phyloP scores from a whole-genome alignment of 2,329 filamentous ascomycete species.

The Grosmannia huntii region DNA sequence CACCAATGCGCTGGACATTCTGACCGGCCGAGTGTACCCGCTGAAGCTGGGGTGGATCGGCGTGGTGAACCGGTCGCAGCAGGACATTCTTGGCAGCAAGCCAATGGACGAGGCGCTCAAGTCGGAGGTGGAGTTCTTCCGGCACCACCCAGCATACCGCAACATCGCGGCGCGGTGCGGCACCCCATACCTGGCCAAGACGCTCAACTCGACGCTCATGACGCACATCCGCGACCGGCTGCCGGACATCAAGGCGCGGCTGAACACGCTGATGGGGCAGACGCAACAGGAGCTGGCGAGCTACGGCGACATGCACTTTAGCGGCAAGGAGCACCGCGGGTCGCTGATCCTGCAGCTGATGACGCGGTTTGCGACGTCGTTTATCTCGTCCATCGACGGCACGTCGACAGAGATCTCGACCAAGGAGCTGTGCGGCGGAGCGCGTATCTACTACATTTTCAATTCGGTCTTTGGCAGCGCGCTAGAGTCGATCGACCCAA shows the following conservation, averaged over 20 bases:
- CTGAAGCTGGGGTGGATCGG: conserved; percentile 96
- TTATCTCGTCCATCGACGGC: conserved; percentile 97
- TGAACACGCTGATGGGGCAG: conserved; percentile 99
- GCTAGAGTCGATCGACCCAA: conserved; percentile 90
- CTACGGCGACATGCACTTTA: conserved; percentile 96
- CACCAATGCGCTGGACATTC: conserved; percentile 94
- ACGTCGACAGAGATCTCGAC: conserved; percentile 98
- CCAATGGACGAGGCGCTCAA: conserved; percentile 85
- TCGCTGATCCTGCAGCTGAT: conserved; percentile 93
- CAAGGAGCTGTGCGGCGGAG: conserved; percentile 90
- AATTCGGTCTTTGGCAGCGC: conserved; percentile 98
- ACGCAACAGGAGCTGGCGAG: conserved; percentile 96
- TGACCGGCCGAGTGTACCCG: conserved; percentile 94
- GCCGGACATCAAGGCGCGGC: conserved; percentile 92
- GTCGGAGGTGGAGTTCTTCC: conserved; percentile 89
- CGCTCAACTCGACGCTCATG: conserved; percentile 91
- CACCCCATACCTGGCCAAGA: conserved; percentile 88
- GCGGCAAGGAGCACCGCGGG: conserved; percentile 89
- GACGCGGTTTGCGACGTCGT: conserved; percentile 95
- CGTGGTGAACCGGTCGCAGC: conserved; percentile 93
- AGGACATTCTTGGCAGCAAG: conserved; percentile 94
- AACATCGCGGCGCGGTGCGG: conserved; percentile 92
- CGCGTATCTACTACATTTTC: conserved; percentile 97
- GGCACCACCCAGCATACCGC: conserved; percentile 89
- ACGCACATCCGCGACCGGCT: conserved; percentile 87